A percentile compares a stretch with the other conserved stretches of the same genome.
phyloP scores from a whole-genome alignment of 345 rosid species.

The Aegle marmelos region DNA sequence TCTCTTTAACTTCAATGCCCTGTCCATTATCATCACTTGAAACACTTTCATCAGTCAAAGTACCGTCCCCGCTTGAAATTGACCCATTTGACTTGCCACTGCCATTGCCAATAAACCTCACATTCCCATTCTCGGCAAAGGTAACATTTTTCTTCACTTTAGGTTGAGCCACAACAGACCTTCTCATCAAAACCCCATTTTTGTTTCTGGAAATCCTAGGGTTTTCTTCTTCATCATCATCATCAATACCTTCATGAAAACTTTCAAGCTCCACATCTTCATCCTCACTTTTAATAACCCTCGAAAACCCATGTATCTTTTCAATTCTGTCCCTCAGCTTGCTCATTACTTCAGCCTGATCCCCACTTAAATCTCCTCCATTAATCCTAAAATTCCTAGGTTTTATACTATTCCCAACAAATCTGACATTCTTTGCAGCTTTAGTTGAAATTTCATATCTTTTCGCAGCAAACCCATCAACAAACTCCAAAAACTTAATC shows the following conservation, averaged over 20 bases:
- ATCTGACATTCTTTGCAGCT: conserved; percentile 34
- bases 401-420: conserved; percentile 26
- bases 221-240: conserved; percentile 32
- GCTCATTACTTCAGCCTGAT: conserved; percentile 33
- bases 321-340: conserved; percentile 45
- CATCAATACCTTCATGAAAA: conserved; percentile 43
- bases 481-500: conserved; percentile 52
- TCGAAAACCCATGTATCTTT: conserved; percentile 40
- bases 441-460: conserved; percentile 29
- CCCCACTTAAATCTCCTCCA: conserved; percentile 25
- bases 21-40: conserved; percentile 37
- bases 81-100: conserved; percentile 17
- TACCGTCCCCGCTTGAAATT: conserved; percentile 37
- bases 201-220: conserved; percentile 16
- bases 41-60: conserved; percentile 29
- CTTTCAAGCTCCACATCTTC: conserved; percentile 65
- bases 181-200: conserved; percentile 31
- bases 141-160: conserved; percentile 50
- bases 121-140: conserved; percentile 54
- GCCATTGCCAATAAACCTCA: conserved; percentile 30
- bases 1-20: conserved; percentile 28
- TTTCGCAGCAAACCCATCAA: conserved; percentile 50
- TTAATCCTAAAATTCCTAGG: conserved; percentile 23
- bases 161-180: conserved; percentile 29
- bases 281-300: conserved; percentile 37